Base-by-base conservation (phyloP, 352 stramenopile genomes). In the Globisporangium canariense region DNA sequence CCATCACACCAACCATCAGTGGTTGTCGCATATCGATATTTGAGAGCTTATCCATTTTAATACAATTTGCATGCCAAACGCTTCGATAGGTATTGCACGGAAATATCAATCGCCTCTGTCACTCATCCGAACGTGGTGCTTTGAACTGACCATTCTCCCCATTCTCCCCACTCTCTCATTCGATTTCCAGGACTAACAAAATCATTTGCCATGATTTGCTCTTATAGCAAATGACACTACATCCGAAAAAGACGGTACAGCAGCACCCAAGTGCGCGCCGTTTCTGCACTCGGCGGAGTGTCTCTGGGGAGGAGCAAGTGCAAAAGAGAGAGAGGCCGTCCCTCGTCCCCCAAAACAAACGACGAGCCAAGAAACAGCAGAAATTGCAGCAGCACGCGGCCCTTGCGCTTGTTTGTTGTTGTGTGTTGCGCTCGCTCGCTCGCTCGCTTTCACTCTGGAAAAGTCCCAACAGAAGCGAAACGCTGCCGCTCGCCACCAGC, bases 381-480 rank as follows among this genome's bases (percentile, higher is more conserved):
- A n/a, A 28, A 45, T 30, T n/a, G 52, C 52, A 53, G 20, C 20
- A 40, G 9, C 36, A 16, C 25, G 25, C 25, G 25, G 25, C 25
- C 25, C 25, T 28, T 11, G 34, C 34, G 36, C 36, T 41, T 41
- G 36, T 3, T 46, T 18, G 9, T 46, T 46, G 40, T 14, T 50
- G 43, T 50, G 43, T 28, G 43, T 50, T 50, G 43, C 51, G 36
- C 51, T 58, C 4, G 32, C 32, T 8, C 4, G 32, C 32, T 8
- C 32, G 32, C 32, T 36, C 32, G 51, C 51, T 47, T 62, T 62
- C 57, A 65, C 47, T 65, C 59, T 58, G 34, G 59, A 65, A 65
- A 65, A 58, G 22, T 58, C 47, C 47, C 47, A 43, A 51, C 28
- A 28, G 25, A 62, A 46, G 60, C 59, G 49, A 65, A 58, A 50